Evolutionary conservation across 176 grass and related monocot species (phyloP).

Genomic region (Zoysia pacifica): DNA sequence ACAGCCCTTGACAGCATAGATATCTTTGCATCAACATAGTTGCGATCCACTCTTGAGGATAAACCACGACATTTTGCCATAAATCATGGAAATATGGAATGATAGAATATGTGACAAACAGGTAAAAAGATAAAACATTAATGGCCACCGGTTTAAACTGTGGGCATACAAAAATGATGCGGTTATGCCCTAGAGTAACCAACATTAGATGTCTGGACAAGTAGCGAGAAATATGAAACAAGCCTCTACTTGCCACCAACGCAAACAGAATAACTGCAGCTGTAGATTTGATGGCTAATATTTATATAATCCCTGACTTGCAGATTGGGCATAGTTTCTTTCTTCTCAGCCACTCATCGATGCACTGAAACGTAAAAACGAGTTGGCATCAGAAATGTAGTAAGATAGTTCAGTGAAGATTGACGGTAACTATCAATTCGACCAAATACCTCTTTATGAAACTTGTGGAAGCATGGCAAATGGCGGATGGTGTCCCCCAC

Average conservation of each 20-base stretch:
- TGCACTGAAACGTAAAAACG: conserved; percentile 60
- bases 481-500: conserved; percentile 77
- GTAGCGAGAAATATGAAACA: conserved; percentile 1
- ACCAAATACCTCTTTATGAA: conserved; percentile 82
- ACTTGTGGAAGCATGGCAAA: conserved; percentile 92
- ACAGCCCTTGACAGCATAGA: too few species aligned
- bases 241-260: background rate
- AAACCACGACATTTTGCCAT: background rate
- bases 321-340: conserved; percentile 78
- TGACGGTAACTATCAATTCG: conserved; percentile 12
- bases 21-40: too few species aligned
- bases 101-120: background rate
- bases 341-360: conserved; percentile 77
- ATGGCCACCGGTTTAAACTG: background rate
- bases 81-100: background rate
- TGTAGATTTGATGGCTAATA: background rate
- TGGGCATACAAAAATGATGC: background rate
- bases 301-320: conserved; percentile 62
- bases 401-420: background rate
- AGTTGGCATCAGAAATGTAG: conserved; percentile 23
- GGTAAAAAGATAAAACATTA: background rate
- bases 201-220: background rate
- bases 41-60: background rate
- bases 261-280: background rate
- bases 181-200: background rate